Percentiles rank a stretch among this genome's conserved stretches.
phyloP scores from a whole-genome alignment of 192 early-diverging fungal species.

The Helicostylum pulchrum region DNA sequence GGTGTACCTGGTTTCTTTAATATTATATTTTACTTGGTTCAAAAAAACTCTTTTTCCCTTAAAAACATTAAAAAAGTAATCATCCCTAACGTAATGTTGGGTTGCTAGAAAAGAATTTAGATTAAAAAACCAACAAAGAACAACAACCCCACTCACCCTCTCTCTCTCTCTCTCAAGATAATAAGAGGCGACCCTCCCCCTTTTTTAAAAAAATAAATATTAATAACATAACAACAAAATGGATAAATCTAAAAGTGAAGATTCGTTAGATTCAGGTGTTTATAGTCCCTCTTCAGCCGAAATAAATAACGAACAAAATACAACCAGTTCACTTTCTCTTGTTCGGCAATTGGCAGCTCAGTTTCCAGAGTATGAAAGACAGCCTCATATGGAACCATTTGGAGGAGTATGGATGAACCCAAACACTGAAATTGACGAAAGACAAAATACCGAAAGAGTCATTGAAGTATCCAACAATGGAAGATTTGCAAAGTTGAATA shows the following conservation, averaged over 20 bases:
- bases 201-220: too few species aligned
- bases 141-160: neutral
- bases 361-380: constrained; percentile 31
- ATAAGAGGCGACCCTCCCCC: neutral
- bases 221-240: neutral
- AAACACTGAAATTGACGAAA: constrained; percentile 42
- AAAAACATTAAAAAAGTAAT: neutral
- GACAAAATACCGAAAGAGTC: constrained; percentile 50
- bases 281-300: constrained; percentile 10
- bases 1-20: too few species aligned
- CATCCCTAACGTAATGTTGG: too few species aligned
- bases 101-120: too few species aligned
- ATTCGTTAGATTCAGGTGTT: constrained; percentile 18
- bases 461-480: constrained; percentile 52
- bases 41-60: neutral
- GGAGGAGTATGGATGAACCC: constrained; percentile 23
- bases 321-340: constrained; percentile 16
- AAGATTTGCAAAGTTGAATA: constrained; percentile 54
- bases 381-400: constrained; percentile 24
- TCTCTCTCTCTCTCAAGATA: neutral
- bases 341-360: constrained; percentile 30
- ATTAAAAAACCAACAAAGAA: neutral
- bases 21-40: too few species aligned
- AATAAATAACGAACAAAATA: constrained; percentile 16
- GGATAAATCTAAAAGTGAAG: constrained; percentile 10